Percentiles rank a stretch among this genome's conserved stretches.
Evolutionary conservation across 2,329 filamentous ascomycete species (phyloP).

Genomic region (Claviceps pazoutovae): DNA sequence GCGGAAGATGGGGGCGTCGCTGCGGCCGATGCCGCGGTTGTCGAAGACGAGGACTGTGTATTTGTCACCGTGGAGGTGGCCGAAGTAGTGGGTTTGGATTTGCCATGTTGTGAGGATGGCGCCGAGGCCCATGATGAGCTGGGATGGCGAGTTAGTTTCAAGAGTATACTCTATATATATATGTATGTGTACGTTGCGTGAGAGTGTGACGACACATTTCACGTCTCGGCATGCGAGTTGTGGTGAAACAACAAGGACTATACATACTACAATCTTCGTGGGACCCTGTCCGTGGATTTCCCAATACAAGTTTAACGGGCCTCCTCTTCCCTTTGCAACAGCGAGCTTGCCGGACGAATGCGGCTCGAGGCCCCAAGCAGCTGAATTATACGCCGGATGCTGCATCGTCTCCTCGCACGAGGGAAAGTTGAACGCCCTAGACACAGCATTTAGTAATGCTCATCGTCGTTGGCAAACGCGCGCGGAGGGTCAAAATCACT

Average conservation of each 20-base stretch:
- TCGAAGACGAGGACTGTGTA: constrained; percentile 69
- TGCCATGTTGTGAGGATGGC: constrained; percentile 60
- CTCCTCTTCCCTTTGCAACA: constrained; percentile 58
- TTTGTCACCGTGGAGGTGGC: constrained; percentile 49
- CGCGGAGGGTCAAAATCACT: background rate
- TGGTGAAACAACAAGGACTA: too few species aligned
- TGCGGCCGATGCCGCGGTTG: constrained; percentile 73
- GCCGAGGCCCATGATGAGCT: constrained; percentile 75
- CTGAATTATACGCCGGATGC: constrained; percentile 53
- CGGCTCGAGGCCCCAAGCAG: constrained; percentile 56
- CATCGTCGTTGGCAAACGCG: background rate
- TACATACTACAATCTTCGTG: constrained; percentile 57
- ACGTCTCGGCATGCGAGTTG: background rate
- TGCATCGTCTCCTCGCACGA: constrained; percentile 44
- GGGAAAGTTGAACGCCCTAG: constrained; percentile 15
- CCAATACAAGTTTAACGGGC: constrained; percentile 63
- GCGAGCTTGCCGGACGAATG: constrained; percentile 43
- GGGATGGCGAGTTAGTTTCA: background rate
- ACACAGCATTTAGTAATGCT: background rate
- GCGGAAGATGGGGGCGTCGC: constrained; percentile 60
- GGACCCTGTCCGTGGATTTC: constrained; percentile 67
- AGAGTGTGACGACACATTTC: background rate
- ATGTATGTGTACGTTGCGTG: background rate
- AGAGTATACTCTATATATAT: background rate
- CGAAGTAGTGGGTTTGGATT: constrained; percentile 70